Conservation (phyloP, 2,329 filamentous ascomycete species). For the Aspergillus pseudonomiae region DNA sequence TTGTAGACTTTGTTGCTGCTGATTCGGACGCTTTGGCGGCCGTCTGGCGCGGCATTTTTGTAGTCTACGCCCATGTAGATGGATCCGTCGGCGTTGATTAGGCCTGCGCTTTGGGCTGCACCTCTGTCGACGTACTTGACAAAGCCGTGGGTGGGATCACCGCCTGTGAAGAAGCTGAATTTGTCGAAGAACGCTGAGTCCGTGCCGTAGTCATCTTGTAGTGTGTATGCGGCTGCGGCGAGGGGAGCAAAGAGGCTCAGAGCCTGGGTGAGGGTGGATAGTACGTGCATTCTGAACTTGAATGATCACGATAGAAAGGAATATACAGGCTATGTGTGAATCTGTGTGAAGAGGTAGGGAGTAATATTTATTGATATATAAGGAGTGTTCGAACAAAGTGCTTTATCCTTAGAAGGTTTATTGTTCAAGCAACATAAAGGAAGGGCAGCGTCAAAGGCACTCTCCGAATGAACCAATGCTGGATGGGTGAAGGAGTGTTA, state of each 20-base stretch:
- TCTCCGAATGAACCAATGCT: neutral
- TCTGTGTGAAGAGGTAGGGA: neutral
- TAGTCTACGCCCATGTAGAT: constrained; percentile 73
- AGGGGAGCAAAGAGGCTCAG: constrained; percentile 35
- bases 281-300: constrained; percentile 29
- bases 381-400: neutral
- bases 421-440: constrained; percentile 1
- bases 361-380: neutral
- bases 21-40: constrained; percentile 72
- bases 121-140: constrained; percentile 67
- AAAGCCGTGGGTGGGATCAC: constrained; percentile 74
- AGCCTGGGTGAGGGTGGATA: constrained; percentile 30
- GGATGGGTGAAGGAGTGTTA: constrained; percentile 6
- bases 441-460: constrained; percentile 5
- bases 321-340: constrained; percentile 7
- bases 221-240: constrained; percentile 40
- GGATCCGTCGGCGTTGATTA: constrained; percentile 61
- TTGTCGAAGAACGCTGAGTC: constrained; percentile 53
- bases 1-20: constrained; percentile 66
- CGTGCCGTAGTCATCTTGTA: constrained; percentile 53
- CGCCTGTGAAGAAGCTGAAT: constrained; percentile 54
- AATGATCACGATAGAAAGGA: constrained; percentile 12
- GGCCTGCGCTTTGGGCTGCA: constrained; percentile 60
- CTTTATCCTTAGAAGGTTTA: neutral
- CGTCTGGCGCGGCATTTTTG: constrained; percentile 58